phyloP scores from a whole-genome alignment of 202 grass and related monocot genomes.

The Bolboschoenoplectus hybrid region DNA sequence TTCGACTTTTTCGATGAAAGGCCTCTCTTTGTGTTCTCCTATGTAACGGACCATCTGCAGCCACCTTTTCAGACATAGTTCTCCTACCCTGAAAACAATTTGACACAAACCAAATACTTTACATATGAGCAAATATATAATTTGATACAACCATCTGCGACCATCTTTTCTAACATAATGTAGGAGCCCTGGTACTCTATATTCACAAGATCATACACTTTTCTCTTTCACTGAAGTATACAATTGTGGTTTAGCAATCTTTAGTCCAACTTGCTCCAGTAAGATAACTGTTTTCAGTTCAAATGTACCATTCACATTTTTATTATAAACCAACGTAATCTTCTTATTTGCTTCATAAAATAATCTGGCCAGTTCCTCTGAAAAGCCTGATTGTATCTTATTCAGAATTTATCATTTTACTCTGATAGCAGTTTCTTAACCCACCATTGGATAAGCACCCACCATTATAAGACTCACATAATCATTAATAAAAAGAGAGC shows the following conservation, averaged over 20 bases:
- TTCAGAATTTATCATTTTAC: neutral
- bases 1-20: slow-evolving; percentile 77
- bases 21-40: slow-evolving; percentile 55
- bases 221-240: neutral
- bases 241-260: slow-evolving; percentile 13
- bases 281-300: neutral
- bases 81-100: slow-evolving; percentile 58
- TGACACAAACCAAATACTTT: slow-evolving; percentile 15
- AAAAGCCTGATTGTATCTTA: slow-evolving; percentile 5
- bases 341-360: neutral
- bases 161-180: slow-evolving; percentile 4
- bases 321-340: neutral
- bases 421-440: neutral
- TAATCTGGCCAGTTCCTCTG: neutral
- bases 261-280: slow-evolving; percentile 13
- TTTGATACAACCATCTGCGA: neutral
- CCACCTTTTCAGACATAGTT: slow-evolving; percentile 66
- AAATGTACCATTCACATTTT: neutral
- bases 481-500: neutral
- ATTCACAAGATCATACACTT: neutral
- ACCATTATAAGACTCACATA: neutral
- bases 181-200: neutral
- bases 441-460: neutral
- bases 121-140: neutral
- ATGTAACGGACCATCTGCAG: slow-evolving; percentile 66